Evolutionary conservation across 2,329 filamentous ascomycete genomes (phyloP).

Genomic region (Colletotrichum sp.): DNA sequence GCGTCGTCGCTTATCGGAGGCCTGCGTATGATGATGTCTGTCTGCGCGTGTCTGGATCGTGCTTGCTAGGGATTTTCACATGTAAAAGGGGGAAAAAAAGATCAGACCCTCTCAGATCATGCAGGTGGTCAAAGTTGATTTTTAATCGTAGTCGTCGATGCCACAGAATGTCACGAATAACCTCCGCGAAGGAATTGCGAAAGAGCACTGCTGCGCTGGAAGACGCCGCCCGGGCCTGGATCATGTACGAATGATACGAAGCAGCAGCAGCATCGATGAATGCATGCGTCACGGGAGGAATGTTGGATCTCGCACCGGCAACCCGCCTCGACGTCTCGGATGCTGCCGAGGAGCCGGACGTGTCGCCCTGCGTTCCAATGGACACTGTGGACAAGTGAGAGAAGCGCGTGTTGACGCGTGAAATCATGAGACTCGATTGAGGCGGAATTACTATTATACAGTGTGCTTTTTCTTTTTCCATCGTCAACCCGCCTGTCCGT

Average conservation of each 20-base stretch:
- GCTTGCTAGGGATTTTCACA: background rate
- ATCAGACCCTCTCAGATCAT: background rate
- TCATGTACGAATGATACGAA: background rate
- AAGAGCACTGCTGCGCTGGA: background rate
- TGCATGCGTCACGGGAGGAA: background rate
- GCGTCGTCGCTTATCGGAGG: background rate
- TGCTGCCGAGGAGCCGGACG: background rate
- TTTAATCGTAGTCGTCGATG: background rate
- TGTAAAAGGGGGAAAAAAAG: background rate
- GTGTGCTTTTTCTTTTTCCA: background rate
- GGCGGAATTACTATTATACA: constrained; percentile 18
- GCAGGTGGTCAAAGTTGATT: background rate
- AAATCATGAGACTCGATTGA: background rate
- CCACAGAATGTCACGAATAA: background rate
- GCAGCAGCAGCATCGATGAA: background rate
- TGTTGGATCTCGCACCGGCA: background rate
- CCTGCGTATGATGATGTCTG: background rate
- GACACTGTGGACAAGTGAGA: background rate
- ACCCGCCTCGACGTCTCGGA: background rate
- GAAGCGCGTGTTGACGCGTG: background rate
- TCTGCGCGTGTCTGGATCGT: background rate
- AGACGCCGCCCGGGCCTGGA: background rate
- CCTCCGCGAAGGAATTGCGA: background rate
- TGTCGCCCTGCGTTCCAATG: background rate
- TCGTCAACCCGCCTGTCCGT: background rate